These are phyloP conservation scores for Penicillium occitanis DNA, from an alignment of 2,329 filamentous ascomycete genomes.

Conservation along the genomic window DNA sequence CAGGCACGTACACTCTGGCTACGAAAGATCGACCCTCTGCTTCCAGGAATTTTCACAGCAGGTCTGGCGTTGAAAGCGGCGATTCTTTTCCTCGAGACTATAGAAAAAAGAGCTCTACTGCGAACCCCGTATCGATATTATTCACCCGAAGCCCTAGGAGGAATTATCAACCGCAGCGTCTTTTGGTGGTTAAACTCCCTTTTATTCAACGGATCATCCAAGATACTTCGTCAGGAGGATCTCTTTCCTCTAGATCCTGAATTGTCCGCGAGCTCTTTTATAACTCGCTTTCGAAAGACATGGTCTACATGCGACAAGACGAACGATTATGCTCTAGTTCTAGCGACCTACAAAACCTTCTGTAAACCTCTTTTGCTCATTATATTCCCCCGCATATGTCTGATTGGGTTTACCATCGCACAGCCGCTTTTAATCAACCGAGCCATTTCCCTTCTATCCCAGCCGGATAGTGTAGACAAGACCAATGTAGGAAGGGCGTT, in stretches of 20 bases:
- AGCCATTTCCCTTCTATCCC: too few species aligned
- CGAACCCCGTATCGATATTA: constrained; percentile 20
- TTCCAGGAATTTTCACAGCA: constrained; percentile 40
- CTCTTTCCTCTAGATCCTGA: constrained; percentile 20
- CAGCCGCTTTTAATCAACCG: too few species aligned
- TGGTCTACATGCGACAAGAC: too few species aligned
- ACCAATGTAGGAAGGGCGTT: too few species aligned
- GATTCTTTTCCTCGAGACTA: constrained; percentile 45
- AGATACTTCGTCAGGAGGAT: constrained; percentile 26
- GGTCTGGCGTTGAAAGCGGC: constrained; percentile 41
- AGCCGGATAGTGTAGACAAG: too few species aligned
- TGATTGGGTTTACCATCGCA: too few species aligned
- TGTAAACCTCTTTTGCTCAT: too few species aligned
- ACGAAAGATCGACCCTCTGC: constrained; percentile 28
- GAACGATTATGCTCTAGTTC: too few species aligned
- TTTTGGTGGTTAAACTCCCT: constrained; percentile 42
- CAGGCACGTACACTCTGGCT: constrained; percentile 40
- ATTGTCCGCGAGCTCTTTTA: too few species aligned
- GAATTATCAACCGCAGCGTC: constrained; percentile 31
- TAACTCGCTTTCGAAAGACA: too few species aligned
- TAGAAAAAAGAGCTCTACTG: constrained; percentile 39
- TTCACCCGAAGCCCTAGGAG: constrained; percentile 27
- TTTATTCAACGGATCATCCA: constrained; percentile 28
- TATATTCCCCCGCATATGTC: too few species aligned
- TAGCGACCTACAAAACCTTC: too few species aligned